These are phyloP conservation scores for Exserohilum rostratum DNA, from an alignment of 2,329 filamentous ascomycete species.

Conservation along the genomic window DNA sequence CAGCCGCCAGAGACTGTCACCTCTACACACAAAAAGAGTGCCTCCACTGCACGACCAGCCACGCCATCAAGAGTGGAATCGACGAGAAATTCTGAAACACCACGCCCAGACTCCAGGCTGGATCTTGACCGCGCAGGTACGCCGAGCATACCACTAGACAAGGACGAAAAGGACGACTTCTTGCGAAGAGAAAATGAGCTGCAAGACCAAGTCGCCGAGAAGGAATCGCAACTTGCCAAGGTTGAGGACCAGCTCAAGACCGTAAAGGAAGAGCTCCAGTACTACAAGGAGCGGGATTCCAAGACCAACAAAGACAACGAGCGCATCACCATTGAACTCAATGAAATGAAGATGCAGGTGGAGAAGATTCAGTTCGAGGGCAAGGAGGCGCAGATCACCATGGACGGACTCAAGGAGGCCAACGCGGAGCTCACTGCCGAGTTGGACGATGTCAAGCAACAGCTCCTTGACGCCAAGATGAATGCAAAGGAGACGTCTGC, in stretches of 20 bases:
- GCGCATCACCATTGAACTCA: conserved; percentile 80
- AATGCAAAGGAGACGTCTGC: conserved; percentile 91
- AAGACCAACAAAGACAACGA: conserved; percentile 91
- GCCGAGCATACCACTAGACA: conserved; percentile 85
- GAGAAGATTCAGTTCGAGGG: conserved; percentile 95
- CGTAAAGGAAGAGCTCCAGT: conserved; percentile 82
- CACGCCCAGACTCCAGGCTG: conserved; percentile 67
- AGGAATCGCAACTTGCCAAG: conserved; percentile 78
- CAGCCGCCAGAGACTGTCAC: conserved; percentile 65
- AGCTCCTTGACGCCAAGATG: conserved; percentile 95
- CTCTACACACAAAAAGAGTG: conserved; percentile 54
- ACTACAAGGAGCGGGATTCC: conserved; percentile 83
- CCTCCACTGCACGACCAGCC: conserved; percentile 61
- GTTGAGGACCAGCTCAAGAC: conserved; percentile 82
- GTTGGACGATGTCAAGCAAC: conserved; percentile 93
- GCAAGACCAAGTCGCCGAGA: conserved; percentile 94
- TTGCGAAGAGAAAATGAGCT: conserved; percentile 93
- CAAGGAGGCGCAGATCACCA: conserved; percentile 95
- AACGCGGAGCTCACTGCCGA: conserved; percentile 91
- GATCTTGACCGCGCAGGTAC: conserved; percentile 82
- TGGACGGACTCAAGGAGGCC: conserved; percentile 96
- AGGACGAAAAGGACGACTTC: conserved; percentile 97
- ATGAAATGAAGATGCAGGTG: conserved; percentile 94
- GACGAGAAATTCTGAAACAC: conserved; percentile 51
- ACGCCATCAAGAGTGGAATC: conserved; percentile 64